Base-by-base conservation (phyloP, 1,284 basidiomycete genomes). In the Melampsora larici-populina region DNA sequence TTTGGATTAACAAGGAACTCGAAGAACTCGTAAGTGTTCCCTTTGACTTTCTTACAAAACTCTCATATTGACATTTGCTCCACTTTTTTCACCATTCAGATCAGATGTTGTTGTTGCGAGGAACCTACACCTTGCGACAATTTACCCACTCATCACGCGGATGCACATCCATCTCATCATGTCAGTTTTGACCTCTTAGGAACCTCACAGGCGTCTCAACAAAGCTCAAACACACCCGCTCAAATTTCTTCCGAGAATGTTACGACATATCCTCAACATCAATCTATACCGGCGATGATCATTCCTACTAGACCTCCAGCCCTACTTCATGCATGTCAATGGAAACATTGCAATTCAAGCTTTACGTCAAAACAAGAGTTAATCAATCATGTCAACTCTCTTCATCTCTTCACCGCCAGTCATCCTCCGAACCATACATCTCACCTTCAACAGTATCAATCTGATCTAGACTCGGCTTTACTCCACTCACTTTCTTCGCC, bases 1-100 rank as follows among this genome's bases (percentile, higher is more conserved):
- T 63, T 33, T 77, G 74, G 74, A 77, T 64, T 24, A 31, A 77
- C 51, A 64, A 77, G 31, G 74, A 77, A 70, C n/a, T 77, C 29
- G 74, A 77, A 26, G 66, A 77, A 77, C 60, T 77, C 7, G 74
- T 77, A 29, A 8, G 43, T 77, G 9, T 58, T 48, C 36, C 49
- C 48, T 24, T 67, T 60, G 18, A 24, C 18, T 58, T 21, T 62
- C 33, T 36, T 21, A 9, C 2, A 29, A 40, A 62, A 40, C 29
- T 40, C 48, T 65, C 1, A 43, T 60, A 46, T 67, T 66, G 43
- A 55, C 36, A 64, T 65, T 43, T 31, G 17, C 17, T 69, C 60
- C 43, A 17, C 4, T 46, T 43, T 69, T 31, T 51, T 69, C 15
- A 40, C 7, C 21, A n/a, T 67, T 18, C 48, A 77, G 74, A 77